Evolutionary conservation across 495 filamentous ascomycete genomes (phyloP), one percentile per base, ranked within the genome.

Genomic region (Penicillium taxi): DNA sequence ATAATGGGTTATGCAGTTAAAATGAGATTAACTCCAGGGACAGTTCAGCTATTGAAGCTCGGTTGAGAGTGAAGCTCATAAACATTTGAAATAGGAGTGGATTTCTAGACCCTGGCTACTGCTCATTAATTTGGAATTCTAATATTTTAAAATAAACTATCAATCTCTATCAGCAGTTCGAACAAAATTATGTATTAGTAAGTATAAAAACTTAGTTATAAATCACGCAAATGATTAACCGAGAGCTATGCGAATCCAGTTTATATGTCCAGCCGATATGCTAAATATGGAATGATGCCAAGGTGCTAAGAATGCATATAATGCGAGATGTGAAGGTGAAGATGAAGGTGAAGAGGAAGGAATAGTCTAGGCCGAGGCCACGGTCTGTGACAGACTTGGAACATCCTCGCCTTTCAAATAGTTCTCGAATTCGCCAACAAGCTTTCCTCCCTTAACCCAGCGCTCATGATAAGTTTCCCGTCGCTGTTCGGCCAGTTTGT

Each of bases 371-470:
- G n/a, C n/a, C n/a, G n/a, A n/a, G n/a, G n/a, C n/a, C n/a, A n/a
- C 9, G 14, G 13, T 8, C 32, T 55, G 59, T 18, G 58, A 55
- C 39, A 61, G 38, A 38, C 65, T 67, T 26, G 53, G 56, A 34
- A 66, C 58, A 20, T 67, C 56, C 6, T 74, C 76, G 8, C 82
- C 82, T 49, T 74, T 77, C 18, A 98, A 65, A 50, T 87, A 93
- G 33, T 74, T 72, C 64, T 98, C 91, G 24, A 72, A 78, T 56
- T 93, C 84, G 6, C 90, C 90, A 40, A 94, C 73, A 41, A 72
- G 68, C 60, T 83, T 83, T 5, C 90, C 91, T 5, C 70, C 81
- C 21, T 71, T 72, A 47, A 80, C 67, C 91, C 91, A 98, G 26
- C 85, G 70, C 52, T 78, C 70, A 27, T 52, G 59, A 40, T 75